phyloP scores from a whole-genome alignment of 176 grass and related monocot genomes.

The Pontederia crassipes region DNA sequence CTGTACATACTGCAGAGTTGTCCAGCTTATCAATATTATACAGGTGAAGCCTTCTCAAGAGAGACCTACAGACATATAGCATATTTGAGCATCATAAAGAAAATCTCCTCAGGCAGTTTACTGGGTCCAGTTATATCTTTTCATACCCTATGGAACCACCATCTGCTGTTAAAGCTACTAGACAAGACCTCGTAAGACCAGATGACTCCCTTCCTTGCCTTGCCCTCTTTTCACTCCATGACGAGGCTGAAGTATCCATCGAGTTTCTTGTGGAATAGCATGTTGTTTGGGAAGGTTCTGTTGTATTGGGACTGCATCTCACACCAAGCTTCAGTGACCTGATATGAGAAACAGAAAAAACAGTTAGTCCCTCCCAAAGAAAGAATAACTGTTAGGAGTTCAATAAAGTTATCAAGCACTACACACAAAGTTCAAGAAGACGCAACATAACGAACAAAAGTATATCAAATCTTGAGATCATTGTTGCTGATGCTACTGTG shows the following conservation, averaged over 20 bases:
- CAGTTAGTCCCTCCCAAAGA: not conserved
- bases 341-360: not conserved
- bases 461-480: too few relatives aligned
- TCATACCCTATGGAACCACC: constrained; percentile 28
- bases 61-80: constrained; percentile 8
- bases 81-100: not conserved
- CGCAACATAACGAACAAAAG: too few relatives aligned
- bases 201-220: constrained; percentile 17
- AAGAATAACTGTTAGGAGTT: not conserved
- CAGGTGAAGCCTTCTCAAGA: constrained; percentile 21
- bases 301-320: constrained; percentile 1
- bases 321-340: constrained; percentile 37
- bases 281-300: constrained; percentile 5
- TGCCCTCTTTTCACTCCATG: constrained; percentile 14
- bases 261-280: constrained; percentile 1
- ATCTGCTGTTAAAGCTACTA: constrained; percentile 28
- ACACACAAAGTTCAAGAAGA: too few relatives aligned
- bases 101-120: not conserved
- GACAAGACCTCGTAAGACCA: constrained; percentile 28
- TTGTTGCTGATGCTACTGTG: too few relatives aligned
- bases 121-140: not conserved
- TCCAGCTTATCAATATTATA: constrained; percentile 28
- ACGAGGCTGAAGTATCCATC: constrained; percentile 7
- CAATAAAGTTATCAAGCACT: too few relatives aligned
- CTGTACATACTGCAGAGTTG: constrained; percentile 12